Evolutionary conservation across 306 rosid species (phyloP), one percentile per base, ranked within the genome.

Genomic region (Arachis hypogaea): DNA sequence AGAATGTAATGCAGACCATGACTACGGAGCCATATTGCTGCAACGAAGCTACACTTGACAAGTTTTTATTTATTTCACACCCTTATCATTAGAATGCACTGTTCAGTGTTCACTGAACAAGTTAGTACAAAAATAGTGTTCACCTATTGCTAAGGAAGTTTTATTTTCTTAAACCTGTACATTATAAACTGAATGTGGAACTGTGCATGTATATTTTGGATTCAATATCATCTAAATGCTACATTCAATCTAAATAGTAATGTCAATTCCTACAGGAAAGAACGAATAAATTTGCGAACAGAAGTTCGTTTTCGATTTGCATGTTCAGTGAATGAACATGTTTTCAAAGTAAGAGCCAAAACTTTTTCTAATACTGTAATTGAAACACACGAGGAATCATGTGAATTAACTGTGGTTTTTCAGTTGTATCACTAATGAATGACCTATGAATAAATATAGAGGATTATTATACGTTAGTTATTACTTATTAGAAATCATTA

Each of bases 101-200:
- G 79, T 42, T 69, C 22, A 9, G 7, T 50, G 47, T 42, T 69
- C 22, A 9, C 10, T 50, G 47, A 5, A 18, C 50, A 68, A 59
- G 45, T 58, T 33, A 60, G 60, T 72, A 52, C 58, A 18, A 40
- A 77, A 72, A 65, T 66, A 77, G 60, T 77, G 79, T 51, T 73
- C 78, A 43, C 72, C 71, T 7, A 12, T 52, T 65, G 50, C 3
- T 22, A 63, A 45, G 74, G 63, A 61, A 38, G 28, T 65, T 50
- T 54, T 52, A 63, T 47, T 77, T 36, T 16, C 30, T 38, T 66
- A 4, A n/a, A 45, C 22, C 14, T 6, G 51, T 12, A 76, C 61
- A 66, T 67, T 11, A 8, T 43, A 57, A 73, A 66, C 63, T 69
- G 61, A 73, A 29, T n/a, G 30, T 49, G 6, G 16, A 61, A 11